These are phyloP conservation scores for Excoecaria cochinchinensis DNA, from an alignment of 345 rosid genomes.

Conservation along the genomic window DNA sequence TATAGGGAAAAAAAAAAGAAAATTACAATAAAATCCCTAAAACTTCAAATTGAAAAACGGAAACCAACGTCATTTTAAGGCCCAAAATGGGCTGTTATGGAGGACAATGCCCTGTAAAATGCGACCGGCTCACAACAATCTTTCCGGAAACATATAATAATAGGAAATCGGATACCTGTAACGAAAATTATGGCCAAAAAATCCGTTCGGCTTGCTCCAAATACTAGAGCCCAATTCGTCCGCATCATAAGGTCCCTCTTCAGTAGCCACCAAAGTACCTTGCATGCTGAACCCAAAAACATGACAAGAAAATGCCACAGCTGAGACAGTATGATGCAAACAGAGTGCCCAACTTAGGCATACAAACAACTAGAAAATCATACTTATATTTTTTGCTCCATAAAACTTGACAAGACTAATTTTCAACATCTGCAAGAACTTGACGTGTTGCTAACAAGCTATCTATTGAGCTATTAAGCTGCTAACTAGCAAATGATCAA, in stretches of 20 bases:
- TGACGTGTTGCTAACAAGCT: not conserved
- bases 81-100: too few species aligned
- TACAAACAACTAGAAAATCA: not conserved
- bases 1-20: too few species aligned
- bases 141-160: too few species aligned
- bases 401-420: not conserved
- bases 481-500: not conserved
- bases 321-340: not conserved
- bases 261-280: conserved; percentile 36
- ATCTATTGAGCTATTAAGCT: not conserved
- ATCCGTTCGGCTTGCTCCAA: too few species aligned
- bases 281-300: conserved; percentile 47
- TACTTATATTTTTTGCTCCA: not conserved
- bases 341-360: not conserved
- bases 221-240: too few species aligned
- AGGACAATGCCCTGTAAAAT: too few species aligned
- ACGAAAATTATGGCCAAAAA: too few species aligned
- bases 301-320: not conserved
- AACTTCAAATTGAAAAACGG: too few species aligned
- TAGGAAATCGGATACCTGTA: too few species aligned
- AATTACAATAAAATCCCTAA: too few species aligned
- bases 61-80: too few species aligned
- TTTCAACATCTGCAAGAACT: not conserved
- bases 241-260: conserved; percentile 62
- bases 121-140: too few species aligned